Percentiles rank a stretch among this genome's conserved stretches.
Conservation (phyloP, 768 basidiomycete genomes). For the Auriscalpium orientale region DNA sequence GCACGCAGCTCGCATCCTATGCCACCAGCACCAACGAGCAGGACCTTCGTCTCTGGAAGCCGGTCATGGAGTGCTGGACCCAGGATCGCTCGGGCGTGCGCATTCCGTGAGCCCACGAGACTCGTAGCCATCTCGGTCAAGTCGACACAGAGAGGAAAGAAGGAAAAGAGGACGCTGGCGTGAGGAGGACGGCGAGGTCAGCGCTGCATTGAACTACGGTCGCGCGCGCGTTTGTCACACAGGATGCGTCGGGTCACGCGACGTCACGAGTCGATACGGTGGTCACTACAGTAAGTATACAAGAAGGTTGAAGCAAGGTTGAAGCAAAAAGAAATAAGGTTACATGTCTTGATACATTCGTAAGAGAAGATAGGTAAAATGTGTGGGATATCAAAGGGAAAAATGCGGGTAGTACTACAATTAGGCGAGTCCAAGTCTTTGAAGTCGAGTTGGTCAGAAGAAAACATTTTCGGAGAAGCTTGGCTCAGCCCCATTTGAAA, state of each 20-base stretch:
- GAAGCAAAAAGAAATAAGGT: too few relatives aligned
- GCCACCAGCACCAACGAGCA: constrained; percentile 93
- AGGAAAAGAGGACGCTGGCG: too few relatives aligned
- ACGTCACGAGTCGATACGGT: not conserved
- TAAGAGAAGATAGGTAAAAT: too few relatives aligned
- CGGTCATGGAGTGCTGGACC: constrained; percentile 61
- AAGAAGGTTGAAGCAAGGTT: too few relatives aligned
- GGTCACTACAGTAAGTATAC: too few relatives aligned
- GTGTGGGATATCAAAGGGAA: too few relatives aligned
- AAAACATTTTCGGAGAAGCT: too few relatives aligned
- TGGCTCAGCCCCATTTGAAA: too few relatives aligned
- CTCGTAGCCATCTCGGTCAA: not conserved
- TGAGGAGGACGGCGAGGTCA: not conserved
- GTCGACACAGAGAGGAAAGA: not conserved
- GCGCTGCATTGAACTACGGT: not conserved
- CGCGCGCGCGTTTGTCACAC: not conserved
- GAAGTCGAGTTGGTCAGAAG: too few relatives aligned
- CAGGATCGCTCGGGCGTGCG: constrained; percentile 72
- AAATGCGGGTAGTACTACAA: too few relatives aligned
- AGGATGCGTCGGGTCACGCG: not conserved
- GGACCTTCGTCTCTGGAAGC: constrained; percentile 57
- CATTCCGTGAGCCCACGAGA: constrained; percentile 1
- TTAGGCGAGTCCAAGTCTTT: too few relatives aligned
- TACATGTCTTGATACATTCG: too few relatives aligned
- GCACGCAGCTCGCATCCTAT: constrained; percentile 94